Evolutionary conservation across 148 eudicot species (phyloP), one percentile per base, ranked within the genome.

Genomic region (Fagopyrum esculentum): DNA sequence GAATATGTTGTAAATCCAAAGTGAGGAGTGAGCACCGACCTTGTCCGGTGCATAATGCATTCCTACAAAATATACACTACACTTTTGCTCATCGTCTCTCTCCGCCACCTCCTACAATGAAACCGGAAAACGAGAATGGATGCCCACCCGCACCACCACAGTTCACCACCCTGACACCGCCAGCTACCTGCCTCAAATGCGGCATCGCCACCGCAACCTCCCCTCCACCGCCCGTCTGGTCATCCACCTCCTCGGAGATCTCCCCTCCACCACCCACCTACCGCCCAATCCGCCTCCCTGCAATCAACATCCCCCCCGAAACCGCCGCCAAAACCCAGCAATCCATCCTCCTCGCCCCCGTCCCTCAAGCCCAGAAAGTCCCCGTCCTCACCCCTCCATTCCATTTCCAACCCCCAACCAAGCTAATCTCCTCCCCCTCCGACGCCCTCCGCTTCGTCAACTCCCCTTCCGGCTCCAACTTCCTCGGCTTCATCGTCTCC

Each of bases 281-380:
- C 91, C 83, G 85, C 82, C 98, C 97, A 56, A 91, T 91, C 83
- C 93, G 95, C 43, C 64, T 71, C 60, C 95, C 95, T 3, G 91
- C 98, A 75, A 76, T 89, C 60, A 91, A 91, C 80, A 79, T 91
- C 77, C 90, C 94, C 0, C 85, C 89, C 4, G 69, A 84, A 54
- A 40, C 77, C 72, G 78, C 85, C 75, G 66, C 82, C 80, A 80
- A 82, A 40, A 45, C 85, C 10, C 91, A 83, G 43, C 89, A 91
- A 78, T 64, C 90, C 81, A 91, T 93, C 74, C 86, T 93, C 69
- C 90, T 89, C 12, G 83, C 97, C 68, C 97, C 97, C 0, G 85
- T 93, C 73, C 98, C 98, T 0, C 89, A 88, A 52, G 56, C 95
- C 70, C 83, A 82, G 50, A 55, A 47, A 4, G 82, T 83, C 73